A percentile compares a stretch with the other conserved stretches of the same genome.
Evolutionary conservation across 1,284 basidiomycete genomes (phyloP).

Genomic region (Acaromyces ingoldii): DNA sequence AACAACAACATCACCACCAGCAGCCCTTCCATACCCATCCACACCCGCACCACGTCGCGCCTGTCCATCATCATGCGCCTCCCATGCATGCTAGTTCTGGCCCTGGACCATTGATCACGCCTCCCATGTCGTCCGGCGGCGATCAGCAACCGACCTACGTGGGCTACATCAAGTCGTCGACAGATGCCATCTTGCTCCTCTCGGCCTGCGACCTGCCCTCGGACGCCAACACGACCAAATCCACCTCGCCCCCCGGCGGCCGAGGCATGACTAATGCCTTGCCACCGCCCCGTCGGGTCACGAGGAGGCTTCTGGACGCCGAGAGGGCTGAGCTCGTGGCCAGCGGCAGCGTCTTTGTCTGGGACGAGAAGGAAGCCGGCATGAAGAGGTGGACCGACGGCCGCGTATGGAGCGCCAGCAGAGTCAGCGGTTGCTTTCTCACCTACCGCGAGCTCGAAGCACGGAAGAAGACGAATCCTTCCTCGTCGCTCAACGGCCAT

Average conservation of each 20-base stretch:
- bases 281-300: slow-evolving; percentile 39
- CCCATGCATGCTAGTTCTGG: no score
- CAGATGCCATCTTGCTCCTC: slow-evolving; percentile 46
- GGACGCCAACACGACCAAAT: slow-evolving; percentile 7
- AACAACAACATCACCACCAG: no score
- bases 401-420: slow-evolving; percentile 55
- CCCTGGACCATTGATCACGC: no score
- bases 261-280: slow-evolving; percentile 7
- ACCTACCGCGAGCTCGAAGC: slow-evolving; percentile 53
- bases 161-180: slow-evolving; percentile 46
- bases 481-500: slow-evolving; percentile 17
- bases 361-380: slow-evolving; percentile 50
- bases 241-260: background rate
- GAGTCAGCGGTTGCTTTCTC: slow-evolving; percentile 56
- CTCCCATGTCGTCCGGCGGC: no score
- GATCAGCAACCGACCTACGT: slow-evolving; percentile 43
- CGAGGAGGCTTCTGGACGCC: slow-evolving; percentile 41
- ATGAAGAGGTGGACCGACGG: slow-evolving; percentile 58
- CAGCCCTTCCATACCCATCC: no score
- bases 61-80: no score
- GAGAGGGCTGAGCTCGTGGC: slow-evolving; percentile 43
- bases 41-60: no score
- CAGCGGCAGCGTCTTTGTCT: slow-evolving; percentile 47
- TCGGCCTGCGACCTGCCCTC: slow-evolving; percentile 43
- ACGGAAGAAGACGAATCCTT: slow-evolving; percentile 32